phyloP scores from a whole-genome alignment of 768 basidiomycete genomes.

The Lactifluus volemus region DNA sequence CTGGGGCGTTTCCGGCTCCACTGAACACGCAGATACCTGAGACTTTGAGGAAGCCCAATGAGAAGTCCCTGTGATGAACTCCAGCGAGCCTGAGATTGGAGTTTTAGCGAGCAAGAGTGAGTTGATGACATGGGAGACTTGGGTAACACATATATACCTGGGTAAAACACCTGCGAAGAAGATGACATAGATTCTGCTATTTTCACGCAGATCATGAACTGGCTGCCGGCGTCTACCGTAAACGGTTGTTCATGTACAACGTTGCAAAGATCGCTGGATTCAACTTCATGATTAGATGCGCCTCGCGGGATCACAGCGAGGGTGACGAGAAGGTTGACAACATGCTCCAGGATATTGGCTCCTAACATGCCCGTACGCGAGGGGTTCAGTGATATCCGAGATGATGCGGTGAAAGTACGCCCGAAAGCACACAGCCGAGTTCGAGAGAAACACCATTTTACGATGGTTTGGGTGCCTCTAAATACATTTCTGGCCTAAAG shows the following conservation, averaged over 20 bases:
- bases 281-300: neutral
- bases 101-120: too few species aligned
- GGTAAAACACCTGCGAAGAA: slow-evolving; percentile 2
- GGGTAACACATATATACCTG: neutral
- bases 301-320: neutral
- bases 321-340: neutral
- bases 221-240: neutral
- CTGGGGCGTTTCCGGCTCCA: slow-evolving; percentile 9
- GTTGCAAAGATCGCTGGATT: neutral
- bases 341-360: neutral
- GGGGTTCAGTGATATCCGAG: too few species aligned
- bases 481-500: too few species aligned
- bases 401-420: too few species aligned
- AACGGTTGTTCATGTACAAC: neutral
- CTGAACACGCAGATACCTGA: slow-evolving; percentile 13
- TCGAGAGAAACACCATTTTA: too few species aligned
- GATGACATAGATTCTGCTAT: neutral
- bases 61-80: slow-evolving; percentile 3
- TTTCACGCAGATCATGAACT: neutral
- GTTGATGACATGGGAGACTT: too few species aligned
- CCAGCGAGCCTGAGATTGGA: neutral
- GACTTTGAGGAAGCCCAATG: slow-evolving; percentile 17
- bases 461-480: too few species aligned
- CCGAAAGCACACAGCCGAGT: too few species aligned
- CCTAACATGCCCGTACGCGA: neutral